phyloP scores from a whole-genome alignment of 176 grass and related monocot genomes.

The Zoysia japonica region DNA sequence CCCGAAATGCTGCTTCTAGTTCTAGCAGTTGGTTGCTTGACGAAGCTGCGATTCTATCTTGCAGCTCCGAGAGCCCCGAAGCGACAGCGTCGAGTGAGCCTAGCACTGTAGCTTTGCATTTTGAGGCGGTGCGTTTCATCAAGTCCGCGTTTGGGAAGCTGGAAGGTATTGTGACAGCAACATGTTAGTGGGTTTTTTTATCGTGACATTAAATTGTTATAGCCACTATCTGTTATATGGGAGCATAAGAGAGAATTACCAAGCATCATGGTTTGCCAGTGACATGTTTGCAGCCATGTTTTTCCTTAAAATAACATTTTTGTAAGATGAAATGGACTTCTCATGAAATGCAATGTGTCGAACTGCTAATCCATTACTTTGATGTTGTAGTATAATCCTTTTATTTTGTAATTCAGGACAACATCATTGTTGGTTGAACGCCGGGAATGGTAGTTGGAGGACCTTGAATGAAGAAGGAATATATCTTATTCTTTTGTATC shows the following conservation, averaged over 20 bases:
- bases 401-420: constrained; percentile 34
- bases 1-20: background rate
- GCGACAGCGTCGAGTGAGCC: constrained; percentile 4
- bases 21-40: background rate
- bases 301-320: background rate
- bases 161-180: constrained; percentile 33
- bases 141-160: constrained; percentile 49
- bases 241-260: background rate
- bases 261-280: background rate
- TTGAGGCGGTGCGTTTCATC: constrained; percentile 51
- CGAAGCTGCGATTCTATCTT: constrained; percentile 12
- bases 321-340: constrained; percentile 18
- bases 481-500: constrained; percentile 54
- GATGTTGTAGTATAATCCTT: background rate
- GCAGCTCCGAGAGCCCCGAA: constrained; percentile 28
- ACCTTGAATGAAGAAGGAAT: constrained; percentile 44
- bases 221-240: background rate
- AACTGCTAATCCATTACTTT: background rate
- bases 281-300: background rate
- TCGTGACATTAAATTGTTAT: background rate
- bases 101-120: constrained; percentile 7
- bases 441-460: constrained; percentile 37
- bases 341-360: background rate
- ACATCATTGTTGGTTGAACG: constrained; percentile 62
- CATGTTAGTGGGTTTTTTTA: background rate